Evolutionary conservation across 805 yeast species (phyloP), one percentile per base, ranked within the genome.

Genomic region (Barnettozyma vustinii): DNA sequence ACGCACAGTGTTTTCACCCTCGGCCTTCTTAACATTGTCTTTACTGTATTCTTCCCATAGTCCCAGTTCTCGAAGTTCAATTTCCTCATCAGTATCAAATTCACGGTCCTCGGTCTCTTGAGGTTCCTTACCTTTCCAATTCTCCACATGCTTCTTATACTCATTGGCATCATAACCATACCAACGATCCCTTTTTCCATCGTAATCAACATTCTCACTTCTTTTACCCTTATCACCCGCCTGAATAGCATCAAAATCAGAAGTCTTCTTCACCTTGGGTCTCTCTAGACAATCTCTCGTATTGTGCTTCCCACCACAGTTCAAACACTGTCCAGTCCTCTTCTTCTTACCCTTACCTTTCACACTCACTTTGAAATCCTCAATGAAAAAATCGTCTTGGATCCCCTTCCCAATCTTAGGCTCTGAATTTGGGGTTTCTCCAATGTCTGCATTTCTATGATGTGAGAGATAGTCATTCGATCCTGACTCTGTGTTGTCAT

Each of bases 161-260:
- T 84, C 88, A 10, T 71, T 69, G 1, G 79, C 73, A 42, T 84
- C 81, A 60, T 80, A 86, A 0, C 96, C 96, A 59, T 77, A 84
- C 96, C 61, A 59, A 15, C 62, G 37, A 47, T 59, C 63, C 26
- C 66, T 65, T 23, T 61, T 65, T 12, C 61, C 65, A 37, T 59
- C 62, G 37, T 55, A 59, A 30, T 59, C 68, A 7, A 59, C 59
- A 15, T 58, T 58, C 26, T 56, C 63, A 15, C 43, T 51, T 16
- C 61, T 56, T n/a, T 43, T 47, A 4, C 59, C 59, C 36, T 50
- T 60, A 5, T 49, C 50, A 9, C 45, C 45, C 39, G 16, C 33
- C 16, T 30, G 16, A 13, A 30, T 9, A 30, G 12, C 16, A 26
- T 26, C 45, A 60, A 12, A 18, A 25, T 15, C 16, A 15, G 27